Evolutionary conservation across 345 rosid genomes (phyloP).

Genomic region (Eucalyptus sp.): DNA sequence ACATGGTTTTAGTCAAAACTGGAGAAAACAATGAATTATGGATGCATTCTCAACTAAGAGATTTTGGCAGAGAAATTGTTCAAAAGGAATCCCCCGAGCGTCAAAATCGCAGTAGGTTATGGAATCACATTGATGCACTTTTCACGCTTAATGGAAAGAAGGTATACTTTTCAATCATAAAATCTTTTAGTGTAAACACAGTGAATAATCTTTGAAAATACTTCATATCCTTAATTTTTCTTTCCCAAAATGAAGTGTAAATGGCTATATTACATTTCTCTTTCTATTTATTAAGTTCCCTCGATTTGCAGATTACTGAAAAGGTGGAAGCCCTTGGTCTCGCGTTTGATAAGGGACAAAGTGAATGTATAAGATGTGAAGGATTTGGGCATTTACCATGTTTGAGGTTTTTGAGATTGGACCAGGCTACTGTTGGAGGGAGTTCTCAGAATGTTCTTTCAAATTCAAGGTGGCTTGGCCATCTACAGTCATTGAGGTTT

Average conservation of each 20-base stretch:
- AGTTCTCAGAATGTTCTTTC: not conserved
- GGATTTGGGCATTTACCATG: fast-evolving
- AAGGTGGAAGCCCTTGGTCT: no score
- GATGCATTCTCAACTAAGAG: not conserved
- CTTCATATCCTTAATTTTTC: not conserved
- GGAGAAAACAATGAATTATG: not conserved
- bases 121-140: not conserved
- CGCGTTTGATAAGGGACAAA: fast-evolving
- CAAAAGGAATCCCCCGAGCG: no score
- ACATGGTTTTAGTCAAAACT: not conserved
- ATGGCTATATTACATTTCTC: not conserved
- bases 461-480: not conserved
- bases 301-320: fast-evolving
- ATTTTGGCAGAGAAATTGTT: not conserved
- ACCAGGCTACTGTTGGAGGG: not conserved
- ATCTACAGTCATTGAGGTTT: no score
- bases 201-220: not conserved
- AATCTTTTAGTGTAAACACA: fast-evolving
- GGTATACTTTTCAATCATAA: not conserved
- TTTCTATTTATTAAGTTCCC: not conserved
- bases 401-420: no score
- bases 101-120: not conserved
- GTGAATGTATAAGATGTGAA: fast-evolving
- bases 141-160: not conserved
- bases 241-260: not conserved